Percentiles rank a stretch among this genome's conserved stretches.
Evolutionary conservation across 2,329 filamentous ascomycete genomes (phyloP).

Genomic region (Xylaria sp.): DNA sequence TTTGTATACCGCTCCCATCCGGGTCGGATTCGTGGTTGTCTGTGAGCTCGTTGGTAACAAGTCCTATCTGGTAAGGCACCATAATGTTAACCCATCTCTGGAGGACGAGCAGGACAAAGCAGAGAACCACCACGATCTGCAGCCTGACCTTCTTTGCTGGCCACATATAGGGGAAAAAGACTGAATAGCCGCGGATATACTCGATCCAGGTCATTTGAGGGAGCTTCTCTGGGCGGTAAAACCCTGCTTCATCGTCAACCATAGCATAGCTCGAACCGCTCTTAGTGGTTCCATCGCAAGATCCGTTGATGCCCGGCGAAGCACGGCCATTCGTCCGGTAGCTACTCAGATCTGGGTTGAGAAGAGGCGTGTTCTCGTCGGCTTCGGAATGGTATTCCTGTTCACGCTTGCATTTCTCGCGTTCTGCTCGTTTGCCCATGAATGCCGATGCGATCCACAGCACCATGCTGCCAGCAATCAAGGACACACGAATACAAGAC

Average conservation of each 20-base stretch:
- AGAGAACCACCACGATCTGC: slow-evolving; percentile 82
- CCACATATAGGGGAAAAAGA: slow-evolving; percentile 98
- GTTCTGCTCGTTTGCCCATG: slow-evolving; percentile 56
- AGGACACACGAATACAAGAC: slow-evolving; percentile 73
- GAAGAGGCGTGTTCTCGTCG: slow-evolving; percentile 72
- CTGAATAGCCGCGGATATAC: slow-evolving; percentile 88
- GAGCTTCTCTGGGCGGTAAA: slow-evolving; percentile 87
- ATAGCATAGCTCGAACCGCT: slow-evolving; percentile 37
- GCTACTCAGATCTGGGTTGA: slow-evolving; percentile 52
- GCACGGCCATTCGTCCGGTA: slow-evolving; percentile 43
- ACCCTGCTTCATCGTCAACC: slow-evolving; percentile 76
- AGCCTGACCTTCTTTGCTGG: slow-evolving; percentile 80
- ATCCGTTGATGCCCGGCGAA: slow-evolving; percentile 59
- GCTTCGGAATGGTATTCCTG: slow-evolving; percentile 55
- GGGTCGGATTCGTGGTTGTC: slow-evolving; percentile 49
- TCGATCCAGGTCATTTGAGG: slow-evolving; percentile 96
- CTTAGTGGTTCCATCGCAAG: slow-evolving; percentile 40
- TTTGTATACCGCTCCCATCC: slow-evolving; percentile 61
- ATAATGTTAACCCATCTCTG: slow-evolving; percentile 88
- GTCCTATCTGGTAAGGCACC: slow-evolving; percentile 83
- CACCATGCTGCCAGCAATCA: slow-evolving; percentile 71
- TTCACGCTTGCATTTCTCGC: slow-evolving; percentile 54
- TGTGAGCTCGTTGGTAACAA: slow-evolving; percentile 78
- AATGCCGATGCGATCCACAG: slow-evolving; percentile 66
- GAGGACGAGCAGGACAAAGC: slow-evolving; percentile 81